Evolutionary conservation across 768 basidiomycete genomes (phyloP).

Genomic region (Dictyophora rubrovolvata): DNA sequence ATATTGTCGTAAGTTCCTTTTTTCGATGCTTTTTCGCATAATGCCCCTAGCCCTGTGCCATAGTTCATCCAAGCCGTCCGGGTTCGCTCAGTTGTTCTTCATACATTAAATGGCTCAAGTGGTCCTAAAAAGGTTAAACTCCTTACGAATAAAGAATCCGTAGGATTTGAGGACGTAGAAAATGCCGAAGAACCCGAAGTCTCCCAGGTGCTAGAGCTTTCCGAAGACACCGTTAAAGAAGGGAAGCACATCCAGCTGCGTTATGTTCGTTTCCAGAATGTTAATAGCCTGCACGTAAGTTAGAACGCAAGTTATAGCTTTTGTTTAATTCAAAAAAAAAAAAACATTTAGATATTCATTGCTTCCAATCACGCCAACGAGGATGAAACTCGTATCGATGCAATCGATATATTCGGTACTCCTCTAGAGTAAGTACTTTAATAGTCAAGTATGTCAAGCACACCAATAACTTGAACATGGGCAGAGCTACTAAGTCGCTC

Average conservation of each 20-base stretch:
- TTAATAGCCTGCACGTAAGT: slow-evolving; percentile 57
- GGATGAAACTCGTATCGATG: slow-evolving; percentile 59
- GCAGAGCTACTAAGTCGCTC: slow-evolving; percentile 29
- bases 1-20: slow-evolving; percentile 42
- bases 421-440: slow-evolving; percentile 40
- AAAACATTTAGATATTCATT: slow-evolving; percentile 48
- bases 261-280: slow-evolving; percentile 60
- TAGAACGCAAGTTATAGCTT: not conserved
- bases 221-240: slow-evolving; percentile 36
- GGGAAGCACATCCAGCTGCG: slow-evolving; percentile 44
- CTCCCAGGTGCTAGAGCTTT: slow-evolving; percentile 47
- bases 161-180: slow-evolving; percentile 62
- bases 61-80: slow-evolving; percentile 66
- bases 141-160: slow-evolving; percentile 44
- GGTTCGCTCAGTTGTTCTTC: slow-evolving; percentile 48
- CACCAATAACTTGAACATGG: not conserved
- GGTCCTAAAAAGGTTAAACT: slow-evolving; percentile 57
- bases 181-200: slow-evolving; percentile 37
- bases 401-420: slow-evolving; percentile 52
- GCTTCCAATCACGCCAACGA: slow-evolving; percentile 52
- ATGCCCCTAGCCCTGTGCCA: not conserved
- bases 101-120: slow-evolving; percentile 27
- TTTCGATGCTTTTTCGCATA: not conserved
- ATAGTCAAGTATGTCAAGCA: slow-evolving; percentile 5
- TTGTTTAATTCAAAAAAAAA: not conserved